Conservation (phyloP, 306 rosid species). For the Lagenaria siceraria region DNA sequence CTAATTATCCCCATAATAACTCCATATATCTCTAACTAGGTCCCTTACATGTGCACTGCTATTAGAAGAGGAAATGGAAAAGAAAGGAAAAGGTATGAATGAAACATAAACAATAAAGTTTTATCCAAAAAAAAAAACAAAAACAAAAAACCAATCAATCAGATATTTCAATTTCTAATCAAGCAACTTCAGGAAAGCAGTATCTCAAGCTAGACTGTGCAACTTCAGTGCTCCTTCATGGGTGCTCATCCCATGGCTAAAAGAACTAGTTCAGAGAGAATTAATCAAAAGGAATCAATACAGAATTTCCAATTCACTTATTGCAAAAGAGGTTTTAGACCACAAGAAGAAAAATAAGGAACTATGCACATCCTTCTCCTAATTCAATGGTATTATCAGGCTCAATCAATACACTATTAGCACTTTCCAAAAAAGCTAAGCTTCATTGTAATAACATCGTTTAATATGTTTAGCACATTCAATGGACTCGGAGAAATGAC, state of each 20-base stretch:
- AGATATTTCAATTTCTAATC: not conserved
- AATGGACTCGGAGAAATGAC: not conserved
- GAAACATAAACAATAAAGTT: not conserved
- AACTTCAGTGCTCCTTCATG: not conserved
- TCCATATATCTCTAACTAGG: too few species aligned
- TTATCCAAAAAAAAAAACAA: not conserved
- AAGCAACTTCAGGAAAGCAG: not conserved
- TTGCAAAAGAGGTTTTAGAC: not conserved
- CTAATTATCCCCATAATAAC: too few species aligned
- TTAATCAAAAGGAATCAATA: not conserved
- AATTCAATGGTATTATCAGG: not conserved
- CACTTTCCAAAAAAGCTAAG: not conserved
- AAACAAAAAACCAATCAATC: not conserved
- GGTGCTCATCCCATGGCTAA: not conserved
- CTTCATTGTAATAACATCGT: not conserved
- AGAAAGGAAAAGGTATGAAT: not conserved
- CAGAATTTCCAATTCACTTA: not conserved
- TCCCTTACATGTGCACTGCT: too few species aligned
- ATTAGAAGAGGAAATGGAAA: not conserved
- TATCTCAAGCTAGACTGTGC: not conserved
- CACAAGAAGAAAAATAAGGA: not conserved
- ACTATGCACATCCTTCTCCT: not conserved
- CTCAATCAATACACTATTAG: not conserved
- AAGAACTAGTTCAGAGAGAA: not conserved
- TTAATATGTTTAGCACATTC: not conserved